Evolutionary conservation across 768 basidiomycete species (phyloP).

Genomic region (Punctularia strigosozonata): DNA sequence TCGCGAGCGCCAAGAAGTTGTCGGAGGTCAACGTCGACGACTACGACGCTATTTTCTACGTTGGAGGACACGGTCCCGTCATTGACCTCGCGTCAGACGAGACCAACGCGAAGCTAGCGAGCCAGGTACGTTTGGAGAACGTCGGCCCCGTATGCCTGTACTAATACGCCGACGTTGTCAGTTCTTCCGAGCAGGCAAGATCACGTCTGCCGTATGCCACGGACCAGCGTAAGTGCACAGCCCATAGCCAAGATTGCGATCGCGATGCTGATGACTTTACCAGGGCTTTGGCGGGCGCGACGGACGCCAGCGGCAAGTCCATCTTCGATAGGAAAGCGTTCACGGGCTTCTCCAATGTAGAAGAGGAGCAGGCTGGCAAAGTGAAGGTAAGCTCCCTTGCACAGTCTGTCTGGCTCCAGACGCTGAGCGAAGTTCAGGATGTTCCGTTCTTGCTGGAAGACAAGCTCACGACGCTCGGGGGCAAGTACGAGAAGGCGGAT

Average conservation of each 20-base stretch:
- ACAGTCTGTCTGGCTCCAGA: background rate
- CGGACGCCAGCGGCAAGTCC: conserved; percentile 43
- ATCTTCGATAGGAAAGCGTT: conserved; percentile 47
- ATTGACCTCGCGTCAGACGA: conserved; percentile 55
- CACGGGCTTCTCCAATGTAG: conserved; percentile 64
- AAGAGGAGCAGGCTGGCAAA: conserved; percentile 40
- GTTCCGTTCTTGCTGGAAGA: conserved; percentile 30
- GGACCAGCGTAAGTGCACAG: conserved; percentile 47
- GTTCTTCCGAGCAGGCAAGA: conserved; percentile 60
- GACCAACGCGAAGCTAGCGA: conserved; percentile 43
- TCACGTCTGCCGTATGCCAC: conserved; percentile 69
- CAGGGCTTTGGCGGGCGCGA: conserved; percentile 47
- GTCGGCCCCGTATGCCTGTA: too few species aligned
- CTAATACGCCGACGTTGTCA: conserved; percentile 13
- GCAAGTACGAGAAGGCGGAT: conserved; percentile 19
- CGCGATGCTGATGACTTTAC: background rate
- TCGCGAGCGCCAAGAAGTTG: conserved; percentile 48
- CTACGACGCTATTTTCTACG: conserved; percentile 68
- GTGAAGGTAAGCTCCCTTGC: conserved; percentile 25
- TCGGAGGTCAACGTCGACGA: conserved; percentile 43
- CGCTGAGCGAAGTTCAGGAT: conserved; percentile 1
- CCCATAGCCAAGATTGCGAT: background rate
- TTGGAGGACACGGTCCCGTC: conserved; percentile 72
- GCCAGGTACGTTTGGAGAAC: conserved; percentile 24
- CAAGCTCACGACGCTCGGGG: conserved; percentile 27